Evolutionary conservation across 164 flowering plant species (phyloP), one percentile per base, ranked within the genome.

Genomic region (Aristolochia californica): DNA sequence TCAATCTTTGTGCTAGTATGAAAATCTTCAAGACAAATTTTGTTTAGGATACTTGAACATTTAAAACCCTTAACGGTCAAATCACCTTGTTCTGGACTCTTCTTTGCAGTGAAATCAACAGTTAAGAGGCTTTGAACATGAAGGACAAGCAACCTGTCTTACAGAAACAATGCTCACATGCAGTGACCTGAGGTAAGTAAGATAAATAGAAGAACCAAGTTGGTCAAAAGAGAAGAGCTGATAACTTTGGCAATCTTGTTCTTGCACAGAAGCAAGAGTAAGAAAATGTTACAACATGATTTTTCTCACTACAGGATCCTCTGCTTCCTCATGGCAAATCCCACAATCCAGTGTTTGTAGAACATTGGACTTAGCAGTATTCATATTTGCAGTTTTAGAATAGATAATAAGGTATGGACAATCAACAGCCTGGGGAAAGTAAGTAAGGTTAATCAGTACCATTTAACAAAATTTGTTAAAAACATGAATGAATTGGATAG

Each of bases 1-100:
- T 93, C 99, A 26, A 93, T 89, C 75, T 93, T 93, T 56, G 99
- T 89, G 74, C 97, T 93, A 48, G 97, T 84, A 75, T 87, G 88
- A 60, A 93, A 93, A 60, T 85, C 77, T n/a, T 81, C 77, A 57
- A 89, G 87, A 53, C 56, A 64, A 45, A 93, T 77, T 66, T 82
- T 75, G 68, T 84, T 85, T 40, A 93, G 57, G 59, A 89, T 89
- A 69, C 97, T 93, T 22, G 88, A 67, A 25, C 75, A 48, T 70
- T 68, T 87, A 58, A 74, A 89, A 22, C 95, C 96, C 71, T 82
- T 80, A 17, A 89, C 52, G 45, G 82, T 65, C 69, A 70, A 80
- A 21, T 58, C 48, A 53, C 60, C 57, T 62, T 60, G 78, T 15
- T 20, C 54, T 51, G 63, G 54, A 70, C 68, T 52, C 51, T 76